Base-by-base conservation (phyloP, 768 basidiomycete genomes). In the Rhodotorula sphaerocarpa region DNA sequence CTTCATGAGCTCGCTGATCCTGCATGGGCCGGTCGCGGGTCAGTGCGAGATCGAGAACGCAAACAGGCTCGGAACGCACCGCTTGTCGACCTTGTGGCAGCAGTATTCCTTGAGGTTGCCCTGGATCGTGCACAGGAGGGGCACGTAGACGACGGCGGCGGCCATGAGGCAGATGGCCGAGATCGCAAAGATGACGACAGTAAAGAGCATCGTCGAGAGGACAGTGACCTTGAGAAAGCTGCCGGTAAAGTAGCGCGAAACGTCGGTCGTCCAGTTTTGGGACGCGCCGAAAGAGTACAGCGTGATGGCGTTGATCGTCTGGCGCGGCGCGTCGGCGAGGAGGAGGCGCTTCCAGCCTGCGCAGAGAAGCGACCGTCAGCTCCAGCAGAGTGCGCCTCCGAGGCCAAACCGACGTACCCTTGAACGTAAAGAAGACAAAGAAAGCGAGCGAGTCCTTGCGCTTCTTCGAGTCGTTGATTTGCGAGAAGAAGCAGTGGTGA, bases 21-120 rank as follows among this genome's bases (percentile, higher is more conserved):
- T 90, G 88, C 63, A 20, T 65, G 71, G 34, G 34, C 33, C 43
- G 43, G 47, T 15, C 21, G 27, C 7, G 31, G 11, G n/a, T n/a
- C 5, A 30, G 47, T 7, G 7, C 9, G 42, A 20, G 41, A 25
- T 31, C 1, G 25, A 28, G 30, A 25, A 27, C 27, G 33, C 50
- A 30, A 33, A n/a, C 1, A 39, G 56, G 5, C 15, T 27, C 2
- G 12, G 36, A 27, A 61, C 34, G 65, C 72, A 59, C 73, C 89
- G 88, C 83, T 96, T 96, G 79, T 99, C 93, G 53, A 96, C 90
- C 76, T 96, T 95, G 79, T 97, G 90, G 75, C 92, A 96, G 76
- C 88, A 89, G 77, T 95, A 96, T 80, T 99, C 93, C 86, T 99
- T 99, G 55, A 99, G 78, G 76, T 99, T 99, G 25, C 93, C 95